Evolutionary conservation across 148 eudicot species (phyloP), one percentile per base, ranked within the genome.

Genomic region (Rheum nobile): DNA sequence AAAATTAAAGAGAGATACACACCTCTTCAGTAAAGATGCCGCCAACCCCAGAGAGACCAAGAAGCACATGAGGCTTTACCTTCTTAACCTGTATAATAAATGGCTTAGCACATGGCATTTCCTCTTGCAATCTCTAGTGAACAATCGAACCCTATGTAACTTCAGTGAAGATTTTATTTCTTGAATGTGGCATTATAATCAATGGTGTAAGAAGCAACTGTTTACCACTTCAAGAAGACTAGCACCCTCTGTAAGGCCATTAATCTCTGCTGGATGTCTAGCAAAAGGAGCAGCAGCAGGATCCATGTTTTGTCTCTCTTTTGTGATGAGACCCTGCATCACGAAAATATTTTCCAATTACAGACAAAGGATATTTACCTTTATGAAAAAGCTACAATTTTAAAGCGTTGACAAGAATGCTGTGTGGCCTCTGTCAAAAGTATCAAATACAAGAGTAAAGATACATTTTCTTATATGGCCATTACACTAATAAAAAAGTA

Each of bases 41-140:
- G 10, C 99, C 97, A 82, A 90, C 96, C 74, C 99, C 99, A 71
- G 99, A 96, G 78, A 96, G 84, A 78, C 99, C 99, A 81, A 92
- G 95, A 82, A 96, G 95, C 80, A 96, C 97, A 80, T 96, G 88
- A 54, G 97, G 99, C 86, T 96, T 96, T 71, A 92, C 96, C 82
- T 92, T 92, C 42, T 80, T 90, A 69, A 96, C 97, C 97, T 92
- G 88, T 70, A 82, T 59, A 47, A 69, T n/a, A 39, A 29, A 12
- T n/a, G 73, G 70, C 39, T 65, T 65, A 34, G 9, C 17, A 61
- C 35, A 13, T 32, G n/a, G 39, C 8, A 65, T 61, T 13, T 29
- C 67, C 35, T 28, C 26, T 61, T 13, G 70, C 70, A 16, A 65
- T 32, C 41, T 65, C 31, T 14, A 10, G 39, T 65, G 10, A 65